Percentiles rank a stretch among this genome's conserved stretches.
Evolutionary conservation across 352 stramenopile species (phyloP).

Genomic region (Pythium sukuiense): DNA sequence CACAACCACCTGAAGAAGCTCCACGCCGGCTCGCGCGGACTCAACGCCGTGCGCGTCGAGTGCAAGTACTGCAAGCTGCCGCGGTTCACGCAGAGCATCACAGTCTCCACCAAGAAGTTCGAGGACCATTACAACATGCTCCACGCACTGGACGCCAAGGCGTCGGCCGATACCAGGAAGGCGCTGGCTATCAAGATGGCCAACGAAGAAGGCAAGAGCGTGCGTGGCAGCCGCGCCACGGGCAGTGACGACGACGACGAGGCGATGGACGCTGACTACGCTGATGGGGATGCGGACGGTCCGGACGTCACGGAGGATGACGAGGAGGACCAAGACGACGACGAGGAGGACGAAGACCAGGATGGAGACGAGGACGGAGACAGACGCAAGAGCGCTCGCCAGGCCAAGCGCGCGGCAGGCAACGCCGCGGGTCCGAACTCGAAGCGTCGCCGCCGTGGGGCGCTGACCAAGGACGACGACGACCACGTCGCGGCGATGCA

Average conservation of each 20-base stretch:
- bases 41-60: conserved; percentile 28
- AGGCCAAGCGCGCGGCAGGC: neutral
- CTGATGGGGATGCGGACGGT: neutral
- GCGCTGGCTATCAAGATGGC: conserved; percentile 14
- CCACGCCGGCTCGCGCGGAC: conserved; percentile 18
- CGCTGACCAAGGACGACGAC: conserved; percentile 18
- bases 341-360: conserved; percentile 2
- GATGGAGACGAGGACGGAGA: neutral
- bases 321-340: conserved; percentile 5
- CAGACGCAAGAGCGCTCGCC: neutral
- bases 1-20: conserved; percentile 33
- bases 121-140: conserved; percentile 33
- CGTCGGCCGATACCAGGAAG: conserved; percentile 23
- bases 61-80: conserved; percentile 31
- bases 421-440: neutral
- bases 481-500: conserved; percentile 23
- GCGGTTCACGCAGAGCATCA: conserved; percentile 35
- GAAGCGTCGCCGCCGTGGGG: conserved; percentile 20
- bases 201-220: conserved; percentile 1
- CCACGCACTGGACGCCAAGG: conserved; percentile 25
- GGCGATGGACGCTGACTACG: neutral
- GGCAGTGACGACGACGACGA: conserved; percentile 1
- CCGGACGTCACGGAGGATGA: neutral
- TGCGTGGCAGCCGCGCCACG: neutral
- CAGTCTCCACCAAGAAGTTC: conserved; percentile 35